phyloP scores from a whole-genome alignment of 2,329 filamentous ascomycete genomes.

The Colletotrichum sp. region DNA sequence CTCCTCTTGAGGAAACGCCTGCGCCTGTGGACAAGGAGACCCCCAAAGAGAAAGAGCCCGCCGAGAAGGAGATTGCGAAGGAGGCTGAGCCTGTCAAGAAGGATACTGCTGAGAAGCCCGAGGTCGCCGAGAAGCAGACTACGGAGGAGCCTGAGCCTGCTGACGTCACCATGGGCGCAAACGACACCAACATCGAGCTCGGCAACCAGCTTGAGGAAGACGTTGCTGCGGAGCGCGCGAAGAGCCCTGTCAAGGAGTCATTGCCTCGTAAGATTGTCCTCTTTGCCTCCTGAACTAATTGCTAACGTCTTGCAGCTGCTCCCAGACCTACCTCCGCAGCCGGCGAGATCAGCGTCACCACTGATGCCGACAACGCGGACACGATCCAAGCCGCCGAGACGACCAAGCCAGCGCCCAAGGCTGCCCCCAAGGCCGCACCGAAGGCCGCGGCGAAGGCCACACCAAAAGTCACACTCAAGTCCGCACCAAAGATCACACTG shows the following conservation, averaged over 20 bases:
- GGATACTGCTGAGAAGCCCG: accelerated
- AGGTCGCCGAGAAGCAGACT: background rate
- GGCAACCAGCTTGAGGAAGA: constrained; percentile 5
- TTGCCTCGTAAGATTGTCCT: background rate
- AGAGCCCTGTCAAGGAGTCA: background rate
- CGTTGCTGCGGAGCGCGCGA: background rate
- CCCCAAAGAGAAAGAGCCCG: background rate
- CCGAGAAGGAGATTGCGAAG: background rate
- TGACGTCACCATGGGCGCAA: background rate
- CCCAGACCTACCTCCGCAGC: background rate
- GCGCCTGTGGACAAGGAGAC: background rate
- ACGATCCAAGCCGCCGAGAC: constrained; percentile 1
- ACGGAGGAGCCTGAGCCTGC: background rate
- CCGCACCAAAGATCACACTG: background rate
- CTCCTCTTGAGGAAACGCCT: background rate
- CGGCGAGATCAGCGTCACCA: constrained; percentile 9
- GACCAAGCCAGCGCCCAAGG: background rate
- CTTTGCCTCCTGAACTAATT: too few species aligned
- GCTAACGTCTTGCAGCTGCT: background rate
- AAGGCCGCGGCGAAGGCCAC: background rate
- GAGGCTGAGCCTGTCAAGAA: background rate
- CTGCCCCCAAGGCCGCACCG: background rate
- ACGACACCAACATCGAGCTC: background rate
- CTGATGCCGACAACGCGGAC: background rate
- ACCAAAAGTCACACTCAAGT: background rate